phyloP scores from a whole-genome alignment of 805 yeast genomes.

The Pichia occidentalis region DNA sequence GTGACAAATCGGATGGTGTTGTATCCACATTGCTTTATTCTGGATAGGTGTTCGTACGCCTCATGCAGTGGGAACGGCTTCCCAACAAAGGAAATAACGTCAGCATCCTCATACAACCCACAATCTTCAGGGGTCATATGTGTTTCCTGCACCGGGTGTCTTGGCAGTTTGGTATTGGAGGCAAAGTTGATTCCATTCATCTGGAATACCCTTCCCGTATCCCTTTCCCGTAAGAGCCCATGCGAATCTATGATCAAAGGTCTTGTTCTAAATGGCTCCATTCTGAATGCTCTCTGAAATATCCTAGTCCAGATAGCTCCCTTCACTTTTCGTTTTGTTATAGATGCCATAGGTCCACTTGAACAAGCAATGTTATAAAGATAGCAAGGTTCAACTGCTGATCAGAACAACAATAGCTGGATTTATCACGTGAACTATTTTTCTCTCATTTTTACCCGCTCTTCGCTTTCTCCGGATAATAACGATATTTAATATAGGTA shows the following conservation, averaged over 20 bases:
- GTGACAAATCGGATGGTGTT: constrained; percentile 69
- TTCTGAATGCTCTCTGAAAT: constrained; percentile 13
- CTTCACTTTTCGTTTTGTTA: neutral
- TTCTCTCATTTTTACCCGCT: no score
- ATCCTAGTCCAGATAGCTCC: neutral
- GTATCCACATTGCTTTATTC: constrained; percentile 77
- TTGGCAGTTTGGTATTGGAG: constrained; percentile 66
- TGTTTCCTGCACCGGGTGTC: constrained; percentile 42
- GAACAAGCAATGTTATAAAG: no score
- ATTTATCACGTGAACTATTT: no score
- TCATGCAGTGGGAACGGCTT: constrained; percentile 74
- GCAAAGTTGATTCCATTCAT: constrained; percentile 81
- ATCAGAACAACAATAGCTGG: no score
- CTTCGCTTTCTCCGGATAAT: no score
- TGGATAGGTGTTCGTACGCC: constrained; percentile 57
- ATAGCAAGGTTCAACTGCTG: no score
- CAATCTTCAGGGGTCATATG: constrained; percentile 33
- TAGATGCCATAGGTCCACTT: neutral
- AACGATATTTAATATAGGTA: no score
- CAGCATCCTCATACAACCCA: constrained; percentile 60
- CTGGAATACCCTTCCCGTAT: constrained; percentile 50
- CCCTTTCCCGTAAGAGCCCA: constrained; percentile 52
- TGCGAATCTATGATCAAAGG: constrained; percentile 31
- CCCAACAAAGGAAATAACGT: constrained; percentile 72
- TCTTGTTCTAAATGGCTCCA: constrained; percentile 19